Base-by-base conservation (phyloP, 768 basidiomycete species). In the Auricularia sp. region DNA sequence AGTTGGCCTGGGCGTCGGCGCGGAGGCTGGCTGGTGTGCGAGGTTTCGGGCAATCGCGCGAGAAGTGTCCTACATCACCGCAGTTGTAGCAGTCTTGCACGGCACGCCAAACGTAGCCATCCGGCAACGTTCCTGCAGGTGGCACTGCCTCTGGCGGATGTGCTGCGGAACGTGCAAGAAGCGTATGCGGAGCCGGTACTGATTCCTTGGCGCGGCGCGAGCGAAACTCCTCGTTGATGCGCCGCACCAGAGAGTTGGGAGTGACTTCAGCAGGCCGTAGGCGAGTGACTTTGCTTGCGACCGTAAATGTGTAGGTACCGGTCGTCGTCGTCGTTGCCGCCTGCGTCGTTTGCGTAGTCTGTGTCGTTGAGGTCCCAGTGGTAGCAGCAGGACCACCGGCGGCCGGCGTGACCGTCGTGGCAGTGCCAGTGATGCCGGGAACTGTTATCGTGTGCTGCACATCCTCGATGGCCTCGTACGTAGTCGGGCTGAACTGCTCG, bases 61-160 rank as follows among this genome's bases (percentile, higher is more conserved):
- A 29, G 56, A 59, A 33, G 56, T 59, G 56, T 3, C 56, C 56
- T 29, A 7, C 29, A 18, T 21, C 29, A 33, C 34, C 34, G 56
- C 56, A 59, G 24, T 59, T 59, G 56, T 59, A 59, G 56, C 56
- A 59, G 7, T 59, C 21, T 16, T 59, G 56, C 14, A 51, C 47
- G 16, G 47, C 47, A 16, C 47, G 47, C 47, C 47, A 51, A 5
- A 35, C 56, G 56, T 59, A 59, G 21, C 33, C 56, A 8, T 59
- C 24, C 24, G 24, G 24, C 24, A 24, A 24, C 24, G 24, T 24
- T 24, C 24, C 24, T 24, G 24, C 24, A 24, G 56, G 29, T 5
- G 10, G 56, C 13, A 8, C 34, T 7, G 34, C 13, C 11, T 6
- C 7, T 39, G 37, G 37, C 37, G 37, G 37, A 24, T 39, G 37